phyloP scores from a whole-genome alignment of 257 asterid genomes.

The Nicotiana attenuata region DNA sequence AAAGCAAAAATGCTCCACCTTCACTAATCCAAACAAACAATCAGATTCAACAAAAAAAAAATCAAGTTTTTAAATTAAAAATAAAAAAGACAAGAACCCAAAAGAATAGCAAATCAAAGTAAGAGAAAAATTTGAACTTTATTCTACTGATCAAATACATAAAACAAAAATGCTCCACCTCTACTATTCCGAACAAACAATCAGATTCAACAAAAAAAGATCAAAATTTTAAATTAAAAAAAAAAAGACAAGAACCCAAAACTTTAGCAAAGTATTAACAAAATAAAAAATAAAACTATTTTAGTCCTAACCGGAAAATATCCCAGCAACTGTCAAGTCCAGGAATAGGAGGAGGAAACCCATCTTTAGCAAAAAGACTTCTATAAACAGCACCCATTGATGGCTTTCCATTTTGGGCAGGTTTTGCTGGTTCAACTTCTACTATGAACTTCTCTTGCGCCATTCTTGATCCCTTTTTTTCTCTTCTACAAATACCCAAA shows the following conservation, averaged over 20 bases:
- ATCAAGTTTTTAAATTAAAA: neutral
- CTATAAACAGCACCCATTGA: conserved; percentile 86
- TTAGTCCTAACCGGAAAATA: conserved; percentile 67
- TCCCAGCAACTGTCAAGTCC: conserved; percentile 91
- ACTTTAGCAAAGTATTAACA: neutral
- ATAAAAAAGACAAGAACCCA: neutral
- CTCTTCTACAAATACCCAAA: neutral
- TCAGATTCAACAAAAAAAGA: neutral
- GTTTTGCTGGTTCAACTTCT: conserved; percentile 75
- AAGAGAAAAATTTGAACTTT: neutral
- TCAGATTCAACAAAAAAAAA: too few relatives aligned
- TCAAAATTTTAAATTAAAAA: neutral
- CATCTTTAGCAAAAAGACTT: conserved; percentile 64
- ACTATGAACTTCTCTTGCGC: conserved; percentile 33
- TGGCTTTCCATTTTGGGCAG: conserved; percentile 62
- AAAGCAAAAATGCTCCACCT: neutral
- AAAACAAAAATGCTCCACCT: neutral
- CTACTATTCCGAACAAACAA: neutral
- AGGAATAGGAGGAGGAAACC: conserved; percentile 62
- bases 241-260: conserved; percentile 1
- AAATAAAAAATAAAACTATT: neutral
- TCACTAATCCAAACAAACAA: too few relatives aligned
- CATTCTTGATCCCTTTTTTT: conserved; percentile 31
- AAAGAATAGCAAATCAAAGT: neutral
- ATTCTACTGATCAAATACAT: conserved; percentile 44